These are phyloP conservation scores for Globisporangium okanoganense DNA, from an alignment of 352 stramenopile species.

Conservation along the genomic window DNA sequence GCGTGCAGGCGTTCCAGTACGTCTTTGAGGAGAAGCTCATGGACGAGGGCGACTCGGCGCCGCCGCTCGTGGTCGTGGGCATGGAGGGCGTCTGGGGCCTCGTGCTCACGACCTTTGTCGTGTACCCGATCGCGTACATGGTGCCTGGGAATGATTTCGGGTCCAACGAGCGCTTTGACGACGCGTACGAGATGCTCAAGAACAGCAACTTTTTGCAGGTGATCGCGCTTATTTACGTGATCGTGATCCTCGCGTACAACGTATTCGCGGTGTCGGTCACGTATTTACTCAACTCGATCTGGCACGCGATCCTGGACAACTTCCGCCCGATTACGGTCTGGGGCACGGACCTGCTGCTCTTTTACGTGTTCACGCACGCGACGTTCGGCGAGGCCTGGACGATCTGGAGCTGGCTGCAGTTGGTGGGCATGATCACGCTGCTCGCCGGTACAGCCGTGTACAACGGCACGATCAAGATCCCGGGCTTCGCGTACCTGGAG, in stretches of 20 bases:
- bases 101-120: conserved; percentile 89
- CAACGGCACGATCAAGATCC: conserved; percentile 89
- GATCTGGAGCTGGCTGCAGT: conserved; percentile 92
- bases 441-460: conserved; percentile 96
- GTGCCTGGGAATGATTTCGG: conserved; percentile 92
- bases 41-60: conserved; percentile 90
- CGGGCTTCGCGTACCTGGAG: conserved; percentile 75
- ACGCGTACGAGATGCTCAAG: conserved; percentile 67
- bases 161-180: conserved; percentile 91
- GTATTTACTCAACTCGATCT: conserved; percentile 95
- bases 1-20: conserved; percentile 94
- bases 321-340: conserved; percentile 97
- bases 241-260: conserved; percentile 96
- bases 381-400: conserved; percentile 95
- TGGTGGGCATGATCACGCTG: conserved; percentile 91
- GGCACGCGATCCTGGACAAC: conserved; percentile 98
- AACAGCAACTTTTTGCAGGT: conserved; percentile 61
- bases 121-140: conserved; percentile 92
- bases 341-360: conserved; percentile 93
- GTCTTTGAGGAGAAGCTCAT: conserved; percentile 98
- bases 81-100: conserved; percentile 97
- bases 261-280: conserved; percentile 96
- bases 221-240: conserved; percentile 85
- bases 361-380: conserved; percentile 91
- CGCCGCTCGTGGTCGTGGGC: conserved; percentile 91